phyloP scores from a whole-genome alignment of 305 asterid species.

The Fraxinus velutina region DNA sequence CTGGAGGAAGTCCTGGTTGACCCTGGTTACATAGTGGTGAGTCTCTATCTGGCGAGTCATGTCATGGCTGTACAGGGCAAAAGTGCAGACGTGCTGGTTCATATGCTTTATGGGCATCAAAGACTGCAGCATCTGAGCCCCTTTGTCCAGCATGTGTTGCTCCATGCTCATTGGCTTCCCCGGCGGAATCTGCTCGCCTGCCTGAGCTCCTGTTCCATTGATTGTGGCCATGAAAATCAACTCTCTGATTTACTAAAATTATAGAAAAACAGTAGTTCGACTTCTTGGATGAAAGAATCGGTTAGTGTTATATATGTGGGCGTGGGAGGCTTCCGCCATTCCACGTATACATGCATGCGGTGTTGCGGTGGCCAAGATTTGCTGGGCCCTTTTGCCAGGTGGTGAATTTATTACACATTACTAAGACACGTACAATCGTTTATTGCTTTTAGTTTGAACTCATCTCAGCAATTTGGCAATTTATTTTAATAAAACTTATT shows the following conservation, averaged over 20 bases:
- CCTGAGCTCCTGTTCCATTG: conserved; percentile 31
- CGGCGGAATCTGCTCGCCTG: conserved; percentile 59
- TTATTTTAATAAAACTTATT: no score
- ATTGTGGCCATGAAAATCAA: conserved; percentile 24
- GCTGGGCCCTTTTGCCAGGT: background rate
- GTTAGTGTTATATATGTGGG: background rate
- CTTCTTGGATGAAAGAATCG: background rate
- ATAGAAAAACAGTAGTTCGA: background rate
- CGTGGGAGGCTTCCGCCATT: background rate
- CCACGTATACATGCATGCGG: background rate
- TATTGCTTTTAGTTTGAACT: background rate
- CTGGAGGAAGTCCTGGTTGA: conserved; percentile 71
- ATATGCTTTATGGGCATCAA: conserved; percentile 60
- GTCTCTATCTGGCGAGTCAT: conserved; percentile 72
- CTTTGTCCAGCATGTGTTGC: conserved; percentile 57
- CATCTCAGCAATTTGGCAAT: background rate
- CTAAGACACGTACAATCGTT: background rate
- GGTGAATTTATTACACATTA: background rate
- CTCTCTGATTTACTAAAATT: background rate
- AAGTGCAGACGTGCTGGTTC: conserved; percentile 72
- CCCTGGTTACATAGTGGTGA: conserved; percentile 56
- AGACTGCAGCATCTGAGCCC: conserved; percentile 69
- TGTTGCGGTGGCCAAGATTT: background rate
- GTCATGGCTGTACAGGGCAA: conserved; percentile 74
- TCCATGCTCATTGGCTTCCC: conserved; percentile 56